Evolutionary conservation across 1,284 basidiomycete genomes (phyloP), one percentile per base, ranked within the genome.

Genomic region (Leccinum griseonigrum): DNA sequence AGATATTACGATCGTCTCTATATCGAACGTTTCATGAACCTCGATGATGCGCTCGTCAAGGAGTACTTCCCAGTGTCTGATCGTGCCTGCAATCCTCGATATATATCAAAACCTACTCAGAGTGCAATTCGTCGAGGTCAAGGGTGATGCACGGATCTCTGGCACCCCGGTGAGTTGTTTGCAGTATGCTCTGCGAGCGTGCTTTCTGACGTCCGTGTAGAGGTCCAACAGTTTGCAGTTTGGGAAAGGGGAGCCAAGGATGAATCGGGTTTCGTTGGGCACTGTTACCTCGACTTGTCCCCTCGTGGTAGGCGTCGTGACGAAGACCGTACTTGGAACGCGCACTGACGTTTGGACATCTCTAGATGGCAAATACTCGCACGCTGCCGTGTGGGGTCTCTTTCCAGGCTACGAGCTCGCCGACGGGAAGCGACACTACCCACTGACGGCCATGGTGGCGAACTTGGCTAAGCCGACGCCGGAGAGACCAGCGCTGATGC

Each of bases 1-100:
- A 72, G 80, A 60, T 91, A 85, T 71, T 92, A 91, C 67, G 85
- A 88, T 69, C 82, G 89, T 62, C 83, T 87, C 64, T 87, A 79
- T 68, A 78, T 88, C 57, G 88, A 92, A 72, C 78, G 83, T 67
- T 79, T 79, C 22, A 78, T 92, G 2, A 78, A 82, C 52, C 79
- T 92, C 38, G 90, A 94, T 68, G 87, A 91, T 64, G 82, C 83
- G 57, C 78, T 88, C 14, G 85, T 93, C 64, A 92, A 93, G 75
- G 88, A 94, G 70, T 92, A 93, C 72, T 93, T 94, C 82, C 90
- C 91, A 3, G 92, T 94, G 3, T 79, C 85, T 85, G n/a, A 87
- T 94, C 50, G 87, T 94, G 2, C 87, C 90, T 4, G 81, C 87
- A 0, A 91, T 94, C 65, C 79, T 94, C 40, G 77, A 85, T 29